A percentile compares a stretch with the other conserved stretches of the same genome.
phyloP scores from a whole-genome alignment of 441 rosid species.

The California macrophylla region DNA sequence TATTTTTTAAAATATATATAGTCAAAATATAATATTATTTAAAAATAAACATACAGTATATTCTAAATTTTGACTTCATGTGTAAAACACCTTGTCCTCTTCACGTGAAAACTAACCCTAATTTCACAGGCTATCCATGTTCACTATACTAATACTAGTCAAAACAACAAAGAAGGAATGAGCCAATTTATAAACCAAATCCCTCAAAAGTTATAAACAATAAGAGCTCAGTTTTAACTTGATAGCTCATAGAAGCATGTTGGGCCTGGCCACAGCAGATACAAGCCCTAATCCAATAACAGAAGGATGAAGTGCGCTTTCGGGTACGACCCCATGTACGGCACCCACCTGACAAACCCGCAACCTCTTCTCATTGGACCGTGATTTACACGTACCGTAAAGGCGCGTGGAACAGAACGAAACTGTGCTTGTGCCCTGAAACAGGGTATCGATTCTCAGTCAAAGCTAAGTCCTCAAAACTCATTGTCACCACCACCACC shows the following conservation, averaged over 20 bases:
- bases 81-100: no score
- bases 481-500: background rate
- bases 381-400: slow-evolving; percentile 14
- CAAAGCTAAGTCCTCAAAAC: slow-evolving; percentile 20
- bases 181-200: no score
- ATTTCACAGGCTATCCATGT: no score
- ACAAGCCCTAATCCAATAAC: slow-evolving; percentile 11
- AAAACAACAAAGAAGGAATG: no score
- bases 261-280: background rate
- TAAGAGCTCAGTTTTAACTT: background rate
- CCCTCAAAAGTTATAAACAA: no score
- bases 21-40: no score
- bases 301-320: slow-evolving; percentile 16
- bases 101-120: no score
- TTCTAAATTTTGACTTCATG: no score
- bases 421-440: slow-evolving; percentile 7
- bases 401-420: slow-evolving; percentile 4
- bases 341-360: slow-evolving; percentile 12
- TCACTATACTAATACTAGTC: no score
- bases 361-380: slow-evolving; percentile 12
- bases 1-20: no score
- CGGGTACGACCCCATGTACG: slow-evolving; percentile 33
- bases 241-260: background rate
- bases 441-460: slow-evolving; percentile 14
- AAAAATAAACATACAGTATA: no score